Base-by-base conservation (phyloP, 345 rosid genomes). In the Corymbia maculata region DNA sequence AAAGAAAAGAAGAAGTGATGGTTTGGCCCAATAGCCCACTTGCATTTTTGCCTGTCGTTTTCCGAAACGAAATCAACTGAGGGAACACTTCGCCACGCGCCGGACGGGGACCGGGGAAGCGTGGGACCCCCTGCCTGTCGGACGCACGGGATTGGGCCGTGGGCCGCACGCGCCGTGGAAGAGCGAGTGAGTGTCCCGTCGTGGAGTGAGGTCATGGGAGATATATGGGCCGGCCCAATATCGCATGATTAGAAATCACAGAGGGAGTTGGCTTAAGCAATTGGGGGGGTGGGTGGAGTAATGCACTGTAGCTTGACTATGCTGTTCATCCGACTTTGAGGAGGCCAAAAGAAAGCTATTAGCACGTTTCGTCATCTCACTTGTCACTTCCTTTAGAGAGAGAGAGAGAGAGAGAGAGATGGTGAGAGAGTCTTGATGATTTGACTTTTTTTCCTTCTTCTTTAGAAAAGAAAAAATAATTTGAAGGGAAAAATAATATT, bases 11-110 rank as follows among this genome's bases (percentile, higher is more conserved):
- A 10, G 8, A 11, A 9, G 5, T 16, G 45, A 36, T 36, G 45
- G 28, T 19, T 75, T 75, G 84, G 84, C 15, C 84, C 84, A 75
- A 75, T 75, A 75, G 24, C 84, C 84, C 84, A 75, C 49, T 75
- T 75, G 84, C 84, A 75, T 9, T 42, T 75, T 75, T 75, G 84
- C 84, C 84, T 42, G 84, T 75, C 84, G 84, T 75, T 75, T 75
- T 75, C 84, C 84, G 42, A 42, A 36, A 42, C 14, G 13, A 75
- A 68, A 75, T 75, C 82, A 5, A 19, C 82, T 3, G 84, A 75
- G 84, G 28, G 49, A 21, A 21, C 84, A 10, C 49, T 42, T 75
- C 6, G 4, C 28, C 49, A 75, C 49, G 49, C 49, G 49, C 82
- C 49, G 7, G 13, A 14, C 82, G 28, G 82, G 82, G 82, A 22